Evolutionary conservation across 768 basidiomycete species (phyloP).

Genomic region (Lentinula raphanica): DNA sequence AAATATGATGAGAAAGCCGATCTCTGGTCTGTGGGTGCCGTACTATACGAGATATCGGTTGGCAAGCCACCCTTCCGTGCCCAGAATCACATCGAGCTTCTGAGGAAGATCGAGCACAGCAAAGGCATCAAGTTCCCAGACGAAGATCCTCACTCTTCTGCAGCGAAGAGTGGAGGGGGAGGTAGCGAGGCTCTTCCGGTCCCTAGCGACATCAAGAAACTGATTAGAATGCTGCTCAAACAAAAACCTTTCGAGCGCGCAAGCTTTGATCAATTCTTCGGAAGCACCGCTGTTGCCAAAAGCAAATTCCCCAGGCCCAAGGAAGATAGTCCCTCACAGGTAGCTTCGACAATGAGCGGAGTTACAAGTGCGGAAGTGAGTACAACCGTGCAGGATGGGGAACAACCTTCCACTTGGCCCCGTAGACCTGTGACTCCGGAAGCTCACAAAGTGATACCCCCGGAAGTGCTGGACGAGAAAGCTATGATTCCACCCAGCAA

Average conservation of each 20-base stretch:
- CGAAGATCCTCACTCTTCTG: conserved; percentile 55
- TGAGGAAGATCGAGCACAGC: conserved; percentile 89
- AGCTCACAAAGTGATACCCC: conserved; percentile 68
- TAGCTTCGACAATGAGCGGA: conserved; percentile 15
- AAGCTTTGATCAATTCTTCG: conserved; percentile 90
- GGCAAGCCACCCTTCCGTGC: conserved; percentile 94
- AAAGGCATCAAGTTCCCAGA: conserved; percentile 93
- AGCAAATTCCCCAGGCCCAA: conserved; percentile 68
- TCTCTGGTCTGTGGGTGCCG: conserved; percentile 96
- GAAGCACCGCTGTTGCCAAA: conserved; percentile 68
- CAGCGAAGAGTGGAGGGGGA: conserved; percentile 38
- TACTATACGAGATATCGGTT: conserved; percentile 91
- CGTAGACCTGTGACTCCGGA: conserved; percentile 54
- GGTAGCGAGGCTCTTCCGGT: conserved; percentile 56
- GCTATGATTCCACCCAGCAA: conserved; percentile 81
- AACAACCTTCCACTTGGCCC: conserved; percentile 25
- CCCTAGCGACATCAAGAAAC: conserved; percentile 77
- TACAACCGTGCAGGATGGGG: not conserved
- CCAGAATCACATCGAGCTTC: conserved; percentile 90
- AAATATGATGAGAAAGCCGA: conserved; percentile 98
- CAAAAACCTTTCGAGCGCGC: conserved; percentile 81
- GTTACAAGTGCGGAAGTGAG: conserved; percentile 21
- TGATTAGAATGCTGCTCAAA: conserved; percentile 81
- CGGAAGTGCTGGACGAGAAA: conserved; percentile 74
- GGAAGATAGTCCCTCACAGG: conserved; percentile 16